Base-by-base conservation (phyloP, 257 asterid genomes). In the Mentha longifolia region DNA sequence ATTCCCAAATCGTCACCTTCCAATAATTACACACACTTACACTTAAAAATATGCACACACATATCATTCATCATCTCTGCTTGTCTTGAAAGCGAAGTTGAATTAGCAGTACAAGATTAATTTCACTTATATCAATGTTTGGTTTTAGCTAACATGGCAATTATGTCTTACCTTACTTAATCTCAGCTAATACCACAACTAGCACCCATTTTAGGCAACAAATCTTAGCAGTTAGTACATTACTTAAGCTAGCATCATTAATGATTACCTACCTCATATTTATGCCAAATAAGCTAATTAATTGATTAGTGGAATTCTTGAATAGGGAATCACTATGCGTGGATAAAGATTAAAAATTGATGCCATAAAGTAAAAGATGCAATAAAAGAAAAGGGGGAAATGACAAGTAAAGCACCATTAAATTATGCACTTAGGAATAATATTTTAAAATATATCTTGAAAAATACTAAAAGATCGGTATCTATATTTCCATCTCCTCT, bases 151-250 rank as follows among this genome's bases (percentile, higher is more conserved):
- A 77, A 49, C 67, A 65, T 74, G 57, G 67, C 67, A 76, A 67
- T 71, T 62, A 72, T 74, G 65, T 54, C 52, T 28, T 16, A 72
- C 76, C n/a, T n/a, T n/a, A n/a, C 74, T 70, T 68, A 73, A 74
- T 74, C 81, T 74, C 57, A 31, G 50, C 75, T 73, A 80, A 80
- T 45, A 68, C 72, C 56, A 71, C 76, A n/a, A n/a, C n/a, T n/a
- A n/a, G n/a, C 61, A 12, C 16, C 50, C 17, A 49, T 35, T 54
- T 43, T 56, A 64, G 64, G 52, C 52, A 76, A 19, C 60, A 76
- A 77, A 71, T 65, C 77, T 49, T 71, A 25, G 43, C n/a, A n/a
- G n/a, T n/a, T 13, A 69, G 17, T 61, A 61, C 51, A 25, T 49
- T 46, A 25, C 51, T 1, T n/a, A 67, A 68, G 75, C 62, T n/a